Base-by-base conservation (phyloP, 192 early-diverging fungal genomes). In the Umbelopsis sp. region DNA sequence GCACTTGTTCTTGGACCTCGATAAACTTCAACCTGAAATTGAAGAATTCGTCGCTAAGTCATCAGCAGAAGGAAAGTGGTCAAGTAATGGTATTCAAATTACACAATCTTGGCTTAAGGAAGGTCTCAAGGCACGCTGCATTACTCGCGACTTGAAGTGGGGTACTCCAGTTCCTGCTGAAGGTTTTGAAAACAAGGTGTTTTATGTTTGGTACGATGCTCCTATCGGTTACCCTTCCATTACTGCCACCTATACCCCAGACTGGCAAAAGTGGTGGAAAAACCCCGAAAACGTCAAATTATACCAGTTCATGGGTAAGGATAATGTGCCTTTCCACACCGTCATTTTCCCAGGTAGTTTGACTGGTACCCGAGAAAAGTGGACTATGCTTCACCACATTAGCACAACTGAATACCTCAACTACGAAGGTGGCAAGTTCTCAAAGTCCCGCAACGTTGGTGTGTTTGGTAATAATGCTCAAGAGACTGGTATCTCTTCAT, bases 241-340 rank as follows among this genome's bases (percentile, higher is more conserved):
- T 78, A 98, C 97, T 1, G 96, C 97, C 45, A 96, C 90, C 66
- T 98, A 98, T 81, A 97, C 97, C 4, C 72, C 81, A 65, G 90
- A 97, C 25, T 98, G 97, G 97, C 88, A 96, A 80, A 87, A 93
- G 75, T 99, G 98, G 98, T 99, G 98, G 97, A 97, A 97, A 87
- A 98, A 99, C 83, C 96, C 96, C 0, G 85, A 95, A 22, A 79
- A 99, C 51, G 96, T 99, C 65, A 86, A 94, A 80, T 87, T 98
- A 74, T 98, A 94, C 85, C 97, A 99, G 86, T 99, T 99, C 78
- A 98, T 99, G 97, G 98, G 98, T 74, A 99, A 99, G 84, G 98
- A 99, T 80, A 99, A 99, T 69, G 96, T 99, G 21, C 96, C 95
- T 45, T 99, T 99, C 90, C 98, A 99, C 78, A 94, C 97, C 2